phyloP scores from a whole-genome alignment of 768 basidiomycete species.

The Lyophyllum shimeji region DNA sequence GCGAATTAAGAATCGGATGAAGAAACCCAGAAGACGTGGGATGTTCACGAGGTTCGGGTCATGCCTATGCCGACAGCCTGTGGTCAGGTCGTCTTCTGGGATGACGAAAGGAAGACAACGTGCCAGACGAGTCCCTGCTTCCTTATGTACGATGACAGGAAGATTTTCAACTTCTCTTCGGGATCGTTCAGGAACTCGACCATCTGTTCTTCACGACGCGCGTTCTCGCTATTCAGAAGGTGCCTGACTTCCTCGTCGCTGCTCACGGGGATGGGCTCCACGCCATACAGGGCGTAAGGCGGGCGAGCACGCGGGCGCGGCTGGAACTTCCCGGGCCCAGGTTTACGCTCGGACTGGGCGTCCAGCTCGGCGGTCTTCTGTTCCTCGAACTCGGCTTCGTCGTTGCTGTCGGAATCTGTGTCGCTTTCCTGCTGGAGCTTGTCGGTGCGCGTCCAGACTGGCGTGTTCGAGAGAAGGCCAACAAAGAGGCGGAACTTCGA shows the following conservation, averaged over 20 bases:
- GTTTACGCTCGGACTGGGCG: constrained; percentile 5
- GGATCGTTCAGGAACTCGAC: constrained; percentile 62
- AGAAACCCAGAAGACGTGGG: constrained; percentile 59
- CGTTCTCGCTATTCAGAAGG: constrained; percentile 35
- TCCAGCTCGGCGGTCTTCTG: constrained; percentile 17
- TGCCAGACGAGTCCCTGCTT: constrained; percentile 72
- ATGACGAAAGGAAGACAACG: constrained; percentile 15
- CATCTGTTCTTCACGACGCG: constrained; percentile 42
- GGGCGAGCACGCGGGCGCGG: constrained; percentile 30
- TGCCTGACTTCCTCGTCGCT: constrained; percentile 36
- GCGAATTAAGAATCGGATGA: constrained; percentile 59
- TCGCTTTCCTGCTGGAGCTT: constrained; percentile 27
- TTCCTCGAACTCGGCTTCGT: constrained; percentile 26
- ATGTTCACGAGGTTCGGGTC: constrained; percentile 47
- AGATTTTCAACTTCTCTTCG: constrained; percentile 55
- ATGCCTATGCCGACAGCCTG: constrained; percentile 26
- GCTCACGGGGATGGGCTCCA: constrained; percentile 29
- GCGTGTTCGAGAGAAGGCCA: constrained; percentile 54
- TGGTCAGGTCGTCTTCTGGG: neutral
- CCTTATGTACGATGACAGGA: constrained; percentile 69
- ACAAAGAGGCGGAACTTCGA: constrained; percentile 59
- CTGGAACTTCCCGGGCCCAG: constrained; percentile 15
- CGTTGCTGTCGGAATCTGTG: constrained; percentile 31
- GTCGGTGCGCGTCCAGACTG: constrained; percentile 39
- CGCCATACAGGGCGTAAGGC: constrained; percentile 37